Evolutionary conservation across 2,329 filamentous ascomycete genomes (phyloP), one percentile per base, ranked within the genome.

Genomic region (Alternaria sp.): DNA sequence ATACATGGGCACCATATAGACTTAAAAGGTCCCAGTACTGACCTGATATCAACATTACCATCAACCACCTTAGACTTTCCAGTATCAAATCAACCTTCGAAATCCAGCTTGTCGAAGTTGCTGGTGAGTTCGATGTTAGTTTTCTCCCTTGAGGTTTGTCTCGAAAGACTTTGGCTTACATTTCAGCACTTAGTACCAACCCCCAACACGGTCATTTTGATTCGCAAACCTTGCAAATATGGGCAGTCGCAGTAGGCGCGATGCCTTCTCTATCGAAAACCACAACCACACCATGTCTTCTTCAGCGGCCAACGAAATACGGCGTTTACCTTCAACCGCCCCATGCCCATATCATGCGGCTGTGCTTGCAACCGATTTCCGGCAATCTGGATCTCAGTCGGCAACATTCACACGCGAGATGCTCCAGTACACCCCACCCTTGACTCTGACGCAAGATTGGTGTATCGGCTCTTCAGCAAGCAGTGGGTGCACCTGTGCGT

Each of bases 401-500:
- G 39, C 22, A 6, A 5, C 26, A n/a, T 30, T 47, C 1, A 36
- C 39, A 18, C 34, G 38, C 1, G 46, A 54, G 20, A 32, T 42
- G 24, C 47, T 63, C 7, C 34, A 43, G 3, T 36, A 52, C n/a
- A 47, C 47, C 9, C 57, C 54, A 9, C 42, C 57, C 4, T 20
- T 39, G 2, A 46, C 46, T 3, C 12, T 62, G 12, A 43, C 57
- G 12, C 4, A 43, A 24, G 9, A 52, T 18, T 59, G 52, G 48
- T 41, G 32, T 7, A 49, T 59, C 20, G 60, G 60, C 1, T 60
- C 47, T 30, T 56, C 60, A 7, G 32, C 57, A 16, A 60, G 30
- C 16, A 41, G n/a, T 12, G 57, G 60, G 6, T 62, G 60, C 32
- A 60, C 47, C 5, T 62, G 60, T 18, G 30, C 18, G 24, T 26